Conservation (phyloP, 2,329 filamentous ascomycete species). For the Raffaelea deltoideospora region DNA sequence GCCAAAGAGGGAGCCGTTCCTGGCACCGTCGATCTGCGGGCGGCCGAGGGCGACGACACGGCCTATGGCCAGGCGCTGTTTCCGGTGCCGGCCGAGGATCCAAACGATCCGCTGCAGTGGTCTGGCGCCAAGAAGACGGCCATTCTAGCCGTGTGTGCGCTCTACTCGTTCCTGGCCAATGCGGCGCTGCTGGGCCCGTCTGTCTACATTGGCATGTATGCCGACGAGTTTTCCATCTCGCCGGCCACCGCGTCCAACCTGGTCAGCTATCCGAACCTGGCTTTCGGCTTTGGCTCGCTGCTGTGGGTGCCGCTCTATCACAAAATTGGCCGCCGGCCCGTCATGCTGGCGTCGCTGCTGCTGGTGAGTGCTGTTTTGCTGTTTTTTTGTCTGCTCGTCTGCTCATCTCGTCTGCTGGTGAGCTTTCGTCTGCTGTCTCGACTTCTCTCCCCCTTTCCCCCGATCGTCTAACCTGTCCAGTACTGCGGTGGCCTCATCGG, state of each 20-base stretch:
- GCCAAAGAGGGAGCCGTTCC: slow-evolving; percentile 13
- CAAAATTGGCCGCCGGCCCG: slow-evolving; percentile 26
- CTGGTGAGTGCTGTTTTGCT: slow-evolving; percentile 16
- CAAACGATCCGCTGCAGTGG: slow-evolving; percentile 48
- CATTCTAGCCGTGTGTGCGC: slow-evolving; percentile 36
- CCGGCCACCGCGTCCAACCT: slow-evolving; percentile 36
- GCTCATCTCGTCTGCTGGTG: background rate
- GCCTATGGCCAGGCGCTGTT: slow-evolving; percentile 44
- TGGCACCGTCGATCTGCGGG: slow-evolving; percentile 15
- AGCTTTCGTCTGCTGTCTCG: no score
- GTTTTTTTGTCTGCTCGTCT: background rate
- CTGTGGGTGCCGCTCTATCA: slow-evolving; percentile 42
- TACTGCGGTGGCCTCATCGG: slow-evolving; percentile 25
- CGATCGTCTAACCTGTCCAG: slow-evolving; percentile 8
- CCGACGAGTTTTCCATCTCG: slow-evolving; percentile 34
- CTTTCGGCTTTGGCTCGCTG: slow-evolving; percentile 42
- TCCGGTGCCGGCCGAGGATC: slow-evolving; percentile 44
- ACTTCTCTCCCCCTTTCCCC: no score
- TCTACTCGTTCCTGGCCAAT: slow-evolving; percentile 45
- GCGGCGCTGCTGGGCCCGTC: slow-evolving; percentile 39
- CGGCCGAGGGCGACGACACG: slow-evolving; percentile 40
- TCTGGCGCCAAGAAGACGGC: slow-evolving; percentile 36
- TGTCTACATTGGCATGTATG: slow-evolving; percentile 40
- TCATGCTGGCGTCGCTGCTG: slow-evolving; percentile 25
- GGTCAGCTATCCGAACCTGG: slow-evolving; percentile 44